These are phyloP conservation scores for Fusarium oligoseptatum DNA, from an alignment of 2,329 filamentous ascomycete genomes.

Conservation along the genomic window DNA sequence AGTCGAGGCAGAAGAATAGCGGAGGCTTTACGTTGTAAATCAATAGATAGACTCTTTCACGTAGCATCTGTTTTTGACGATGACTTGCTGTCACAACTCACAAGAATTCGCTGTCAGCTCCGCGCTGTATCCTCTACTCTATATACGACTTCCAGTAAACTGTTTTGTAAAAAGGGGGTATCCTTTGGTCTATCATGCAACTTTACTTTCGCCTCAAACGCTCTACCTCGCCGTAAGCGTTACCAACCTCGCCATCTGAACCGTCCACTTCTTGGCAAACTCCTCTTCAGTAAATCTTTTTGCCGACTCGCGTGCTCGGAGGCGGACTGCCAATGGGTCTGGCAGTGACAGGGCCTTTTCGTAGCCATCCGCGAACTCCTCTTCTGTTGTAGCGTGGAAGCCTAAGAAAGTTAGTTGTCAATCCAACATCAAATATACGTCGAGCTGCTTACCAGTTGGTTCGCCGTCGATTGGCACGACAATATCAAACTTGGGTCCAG, in stretches of 20 bases:
- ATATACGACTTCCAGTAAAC: constrained; percentile 21
- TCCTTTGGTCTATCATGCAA: constrained; percentile 52
- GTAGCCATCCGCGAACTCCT: constrained; percentile 86
- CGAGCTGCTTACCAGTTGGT: constrained; percentile 75
- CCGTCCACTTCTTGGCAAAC: constrained; percentile 84
- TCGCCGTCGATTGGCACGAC: constrained; percentile 84
- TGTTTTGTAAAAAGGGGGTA: constrained; percentile 49
- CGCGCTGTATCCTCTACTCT: constrained; percentile 26
- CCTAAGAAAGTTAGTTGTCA: constrained; percentile 60
- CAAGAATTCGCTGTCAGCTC: constrained; percentile 1
- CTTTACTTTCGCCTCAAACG: constrained; percentile 24
- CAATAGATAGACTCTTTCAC: neutral
- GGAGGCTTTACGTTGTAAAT: constrained; percentile 68
- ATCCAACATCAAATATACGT: too few relatives aligned
- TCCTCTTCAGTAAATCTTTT: constrained; percentile 88
- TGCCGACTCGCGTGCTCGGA: constrained; percentile 81
- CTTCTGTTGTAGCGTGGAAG: constrained; percentile 84
- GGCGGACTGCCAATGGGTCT: constrained; percentile 80
- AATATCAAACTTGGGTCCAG: constrained; percentile 94
- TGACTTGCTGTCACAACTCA: neutral
- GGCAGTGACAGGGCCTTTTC: constrained; percentile 79
- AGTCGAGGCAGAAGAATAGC: constrained; percentile 80
- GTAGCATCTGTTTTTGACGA: neutral
- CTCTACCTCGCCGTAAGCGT: constrained; percentile 51
- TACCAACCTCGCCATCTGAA: constrained; percentile 80